Percentiles rank a stretch among this genome's conserved stretches.
phyloP scores from a whole-genome alignment of 306 rosid species.

The Quercus aquifolioides region DNA sequence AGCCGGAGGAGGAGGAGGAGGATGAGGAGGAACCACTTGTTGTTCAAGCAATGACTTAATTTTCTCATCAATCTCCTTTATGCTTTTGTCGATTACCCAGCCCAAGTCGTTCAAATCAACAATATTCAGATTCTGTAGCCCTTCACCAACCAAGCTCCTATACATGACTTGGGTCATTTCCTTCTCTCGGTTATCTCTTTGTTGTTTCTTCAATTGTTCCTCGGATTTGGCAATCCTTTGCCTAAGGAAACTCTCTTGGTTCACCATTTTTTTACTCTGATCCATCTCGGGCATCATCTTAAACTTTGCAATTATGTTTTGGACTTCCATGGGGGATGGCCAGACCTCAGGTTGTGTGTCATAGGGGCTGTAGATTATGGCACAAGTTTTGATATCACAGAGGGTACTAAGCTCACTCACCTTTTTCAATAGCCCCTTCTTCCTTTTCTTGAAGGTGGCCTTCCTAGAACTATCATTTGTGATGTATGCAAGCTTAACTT shows the following conservation, averaged over 20 bases:
- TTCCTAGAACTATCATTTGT: slow-evolving; percentile 17
- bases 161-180: slow-evolving; percentile 8
- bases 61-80: neutral
- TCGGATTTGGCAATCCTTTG: neutral
- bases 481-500: slow-evolving; percentile 22
- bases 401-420: slow-evolving; percentile 18
- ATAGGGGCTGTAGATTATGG: neutral
- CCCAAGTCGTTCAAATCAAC: slow-evolving; percentile 3
- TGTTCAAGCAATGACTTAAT: neutral
- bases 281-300: neutral
- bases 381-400: slow-evolving; percentile 18
- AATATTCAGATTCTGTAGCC: neutral
- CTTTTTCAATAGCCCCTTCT: slow-evolving; percentile 20
- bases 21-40: neutral
- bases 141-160: slow-evolving; percentile 6
- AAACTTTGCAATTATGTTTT: neutral
- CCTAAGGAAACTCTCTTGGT: slow-evolving; percentile 4
- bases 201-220: slow-evolving; percentile 8
- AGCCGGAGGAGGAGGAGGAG: neutral
- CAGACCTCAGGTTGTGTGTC: slow-evolving; percentile 13
- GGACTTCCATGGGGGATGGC: slow-evolving; percentile 2
- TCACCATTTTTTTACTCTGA: slow-evolving; percentile 10
- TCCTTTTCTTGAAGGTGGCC: slow-evolving; percentile 28
- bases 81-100: neutral
- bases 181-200: slow-evolving; percentile 9